A percentile compares a stretch with the other conserved stretches of the same genome.
Conservation (phyloP, 75 land plant species). For the Picea glauca region DNA sequence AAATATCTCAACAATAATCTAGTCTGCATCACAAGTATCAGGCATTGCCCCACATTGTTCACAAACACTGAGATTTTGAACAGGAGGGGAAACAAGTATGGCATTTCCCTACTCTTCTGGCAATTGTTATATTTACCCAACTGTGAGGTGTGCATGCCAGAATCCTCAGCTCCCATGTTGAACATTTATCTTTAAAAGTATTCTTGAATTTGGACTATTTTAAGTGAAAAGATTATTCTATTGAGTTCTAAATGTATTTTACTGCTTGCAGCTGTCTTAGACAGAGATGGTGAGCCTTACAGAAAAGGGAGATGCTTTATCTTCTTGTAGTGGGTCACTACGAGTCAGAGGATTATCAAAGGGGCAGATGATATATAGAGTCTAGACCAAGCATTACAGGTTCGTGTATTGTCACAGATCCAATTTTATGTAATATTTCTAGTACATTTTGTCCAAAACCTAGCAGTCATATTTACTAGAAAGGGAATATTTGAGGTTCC, state of each 20-base stretch:
- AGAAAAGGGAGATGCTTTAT: constrained; percentile 78
- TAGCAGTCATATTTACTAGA: not conserved
- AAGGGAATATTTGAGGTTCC: not conserved
- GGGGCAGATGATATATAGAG: constrained; percentile 54
- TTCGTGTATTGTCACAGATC: constrained; percentile 10
- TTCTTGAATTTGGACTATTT: not conserved
- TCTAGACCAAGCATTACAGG: constrained; percentile 74
- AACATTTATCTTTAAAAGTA: not conserved
- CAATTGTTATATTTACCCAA: not conserved
- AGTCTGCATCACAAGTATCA: not conserved
- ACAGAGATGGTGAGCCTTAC: constrained; percentile 32
- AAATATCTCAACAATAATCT: not conserved
- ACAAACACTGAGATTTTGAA: not conserved
- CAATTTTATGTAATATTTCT: not conserved
- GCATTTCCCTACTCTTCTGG: not conserved
- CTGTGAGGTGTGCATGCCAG: not conserved
- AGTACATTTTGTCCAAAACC: not conserved
- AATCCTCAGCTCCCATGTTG: not conserved
- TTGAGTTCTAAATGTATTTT: not conserved
- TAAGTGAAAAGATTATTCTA: not conserved
- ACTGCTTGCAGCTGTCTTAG: constrained; percentile 53
- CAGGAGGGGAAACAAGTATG: not conserved
- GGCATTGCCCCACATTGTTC: not conserved
- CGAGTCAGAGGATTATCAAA: constrained; percentile 70
- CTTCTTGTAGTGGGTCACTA: constrained; percentile 88